Evolutionary conservation across 1,284 basidiomycete genomes (phyloP).

Genomic region (Vanrija sp.): DNA sequence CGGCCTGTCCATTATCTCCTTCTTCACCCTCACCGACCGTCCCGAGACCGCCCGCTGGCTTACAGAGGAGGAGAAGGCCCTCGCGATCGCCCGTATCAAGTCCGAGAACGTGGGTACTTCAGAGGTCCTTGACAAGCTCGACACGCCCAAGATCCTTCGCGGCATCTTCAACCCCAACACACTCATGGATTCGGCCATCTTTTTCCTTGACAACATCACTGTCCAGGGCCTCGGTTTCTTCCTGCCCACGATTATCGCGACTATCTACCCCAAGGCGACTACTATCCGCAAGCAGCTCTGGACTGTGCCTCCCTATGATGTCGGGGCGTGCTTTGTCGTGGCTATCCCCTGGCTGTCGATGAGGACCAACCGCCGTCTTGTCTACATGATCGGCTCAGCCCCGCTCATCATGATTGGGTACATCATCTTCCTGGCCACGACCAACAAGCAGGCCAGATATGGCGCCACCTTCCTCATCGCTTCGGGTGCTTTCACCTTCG

Average conservation of each 20-base stretch:
- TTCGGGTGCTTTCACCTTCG: conserved; percentile 12
- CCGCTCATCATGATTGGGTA: conserved; percentile 41
- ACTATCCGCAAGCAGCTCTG: conserved; percentile 42
- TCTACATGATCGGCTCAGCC: conserved; percentile 29
- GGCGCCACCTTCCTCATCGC: conserved; percentile 15
- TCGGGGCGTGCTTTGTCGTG: conserved; percentile 33
- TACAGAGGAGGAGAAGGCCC: conserved; percentile 21
- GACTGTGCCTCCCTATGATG: conserved; percentile 45
- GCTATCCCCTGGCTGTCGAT: conserved; percentile 32
- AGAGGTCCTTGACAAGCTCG: conserved; percentile 35
- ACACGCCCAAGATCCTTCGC: conserved; percentile 18
- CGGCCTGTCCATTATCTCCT: conserved; percentile 14
- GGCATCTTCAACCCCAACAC: conserved; percentile 29
- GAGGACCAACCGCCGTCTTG: conserved; percentile 34
- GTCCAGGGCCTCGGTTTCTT: conserved; percentile 44
- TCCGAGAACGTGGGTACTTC: conserved; percentile 43
- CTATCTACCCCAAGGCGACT: conserved; percentile 37
- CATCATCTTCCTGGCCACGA: conserved; percentile 30
- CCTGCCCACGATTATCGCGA: conserved; percentile 37
- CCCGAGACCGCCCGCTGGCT: conserved; percentile 29
- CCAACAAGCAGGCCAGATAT: conserved; percentile 3
- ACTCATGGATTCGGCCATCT: conserved; percentile 33
- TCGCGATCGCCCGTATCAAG: conserved; percentile 32
- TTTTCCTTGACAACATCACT: conserved; percentile 48
- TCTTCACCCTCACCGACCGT: conserved; percentile 38